Percentiles rank a stretch among this genome's conserved stretches.
phyloP scores from a whole-genome alignment of 2,329 filamentous ascomycete genomes.

The Plectosphaerella cucumerina region DNA sequence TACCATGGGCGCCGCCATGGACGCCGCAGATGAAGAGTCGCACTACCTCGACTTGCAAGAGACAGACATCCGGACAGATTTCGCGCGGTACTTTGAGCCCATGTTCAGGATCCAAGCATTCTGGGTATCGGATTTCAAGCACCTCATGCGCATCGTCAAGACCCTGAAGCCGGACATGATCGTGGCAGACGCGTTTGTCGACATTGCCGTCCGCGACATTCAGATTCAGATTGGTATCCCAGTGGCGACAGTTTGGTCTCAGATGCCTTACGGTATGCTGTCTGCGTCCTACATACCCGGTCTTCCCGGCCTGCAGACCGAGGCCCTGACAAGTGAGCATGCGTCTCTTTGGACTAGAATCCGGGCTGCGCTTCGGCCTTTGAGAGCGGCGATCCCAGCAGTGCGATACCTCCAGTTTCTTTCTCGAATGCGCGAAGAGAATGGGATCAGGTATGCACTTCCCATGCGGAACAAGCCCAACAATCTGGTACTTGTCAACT shows the following conservation, averaged over 20 bases:
- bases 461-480: conserved; percentile 28
- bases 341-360: conserved; percentile 32
- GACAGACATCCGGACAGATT: conserved; percentile 25
- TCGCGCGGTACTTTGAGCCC: conserved; percentile 25
- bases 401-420: conserved; percentile 16
- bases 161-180: conserved; percentile 31
- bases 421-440: conserved; percentile 24
- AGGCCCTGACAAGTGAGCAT: conserved; percentile 31
- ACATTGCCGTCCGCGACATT: conserved; percentile 35
- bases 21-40: conserved; percentile 20
- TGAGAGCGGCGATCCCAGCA: conserved; percentile 18
- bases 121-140: conserved; percentile 25
- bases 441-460: conserved; percentile 25
- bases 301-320: conserved; percentile 34
- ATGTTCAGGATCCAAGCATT: conserved; percentile 32
- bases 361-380: conserved; percentile 25
- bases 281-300: conserved; percentile 34
- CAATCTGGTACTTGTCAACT: conserved; percentile 37
- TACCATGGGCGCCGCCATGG: conserved; percentile 17
- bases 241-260: conserved; percentile 33
- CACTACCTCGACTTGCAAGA: conserved; percentile 30
- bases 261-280: conserved; percentile 34
- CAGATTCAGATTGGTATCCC: conserved; percentile 29
- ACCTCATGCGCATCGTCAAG: conserved; percentile 16
- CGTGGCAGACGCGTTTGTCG: conserved; percentile 36